These are phyloP conservation scores for Colletotrichum gigasporum DNA, from an alignment of 2,329 filamentous ascomycete genomes.

Conservation along the genomic window DNA sequence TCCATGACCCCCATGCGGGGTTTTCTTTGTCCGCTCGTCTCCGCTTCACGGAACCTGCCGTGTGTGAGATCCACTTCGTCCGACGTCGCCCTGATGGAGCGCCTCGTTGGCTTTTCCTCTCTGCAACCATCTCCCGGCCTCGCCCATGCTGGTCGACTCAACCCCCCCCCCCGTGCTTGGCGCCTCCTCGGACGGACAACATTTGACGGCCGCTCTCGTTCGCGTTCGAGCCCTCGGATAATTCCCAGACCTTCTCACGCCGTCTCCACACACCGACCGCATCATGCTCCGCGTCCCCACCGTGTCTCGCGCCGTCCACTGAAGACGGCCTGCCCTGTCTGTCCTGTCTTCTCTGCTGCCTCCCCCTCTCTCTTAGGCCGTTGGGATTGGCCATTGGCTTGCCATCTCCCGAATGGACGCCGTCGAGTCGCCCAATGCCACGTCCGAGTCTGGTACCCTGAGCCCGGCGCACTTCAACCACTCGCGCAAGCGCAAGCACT, in stretches of 20 bases:
- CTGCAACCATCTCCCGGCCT: not conserved
- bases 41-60: conserved; percentile 15
- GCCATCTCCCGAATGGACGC: conserved; percentile 37
- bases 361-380: not conserved
- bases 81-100: conserved; percentile 2
- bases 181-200: not conserved
- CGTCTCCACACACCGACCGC: not conserved
- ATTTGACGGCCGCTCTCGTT: not conserved
- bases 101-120: not conserved
- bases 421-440: conserved; percentile 40
- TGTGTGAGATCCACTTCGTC: not conserved
- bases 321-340: not conserved
- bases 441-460: conserved; percentile 37
- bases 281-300: conserved; percentile 17
- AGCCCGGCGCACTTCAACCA: conserved; percentile 33
- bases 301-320: conserved; percentile 10
- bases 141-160: not conserved
- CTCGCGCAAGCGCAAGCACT: conserved; percentile 43
- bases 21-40: conserved; percentile 14
- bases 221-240: not conserved
- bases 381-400: not conserved
- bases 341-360: not conserved
- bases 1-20: not conserved
- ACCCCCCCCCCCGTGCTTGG: not conserved
- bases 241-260: not conserved